A percentile compares a stretch with the other conserved stretches of the same genome.
These are phyloP conservation scores for Aspergillus sp. DNA, from an alignment of 2,329 filamentous ascomycete genomes.

Conservation along the genomic window DNA sequence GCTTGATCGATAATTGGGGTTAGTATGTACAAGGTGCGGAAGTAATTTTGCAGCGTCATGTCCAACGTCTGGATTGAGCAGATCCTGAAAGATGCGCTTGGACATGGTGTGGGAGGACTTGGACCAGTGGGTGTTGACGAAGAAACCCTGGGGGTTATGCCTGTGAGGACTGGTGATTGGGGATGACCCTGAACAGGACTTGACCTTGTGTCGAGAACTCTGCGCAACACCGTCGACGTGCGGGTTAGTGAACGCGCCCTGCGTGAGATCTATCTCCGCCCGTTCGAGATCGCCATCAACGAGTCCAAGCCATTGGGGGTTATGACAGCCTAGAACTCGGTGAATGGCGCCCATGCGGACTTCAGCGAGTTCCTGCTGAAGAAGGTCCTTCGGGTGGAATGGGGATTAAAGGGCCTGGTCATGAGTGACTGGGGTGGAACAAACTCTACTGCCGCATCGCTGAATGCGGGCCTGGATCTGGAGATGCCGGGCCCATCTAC, in stretches of 20 bases:
- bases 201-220: no score
- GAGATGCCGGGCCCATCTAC: conserved; percentile 13
- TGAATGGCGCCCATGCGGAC: conserved; percentile 9
- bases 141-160: no score
- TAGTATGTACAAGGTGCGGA: no score
- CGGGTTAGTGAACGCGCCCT: conserved; percentile 4
- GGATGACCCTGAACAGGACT: no score
- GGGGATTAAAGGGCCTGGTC: no score
- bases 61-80: no score
- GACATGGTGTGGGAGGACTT: no score
- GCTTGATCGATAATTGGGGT: no score
- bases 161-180: no score
- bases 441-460: neutral
- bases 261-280: conserved; percentile 13
- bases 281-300: conserved; percentile 14
- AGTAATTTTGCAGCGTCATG: no score
- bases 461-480: conserved; percentile 14
- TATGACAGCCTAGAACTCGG: conserved; percentile 13
- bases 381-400: conserved; percentile 1
- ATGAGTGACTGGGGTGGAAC: conserved; percentile 12
- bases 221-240: conserved; percentile 3
- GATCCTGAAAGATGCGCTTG: no score
- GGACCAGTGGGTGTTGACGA: no score
- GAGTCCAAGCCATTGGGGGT: conserved; percentile 6
- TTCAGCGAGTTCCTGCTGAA: conserved; percentile 1